These are phyloP conservation scores for Sparassis latifolia DNA, from an alignment of 1,284 basidiomycete genomes.

Conservation along the genomic window DNA sequence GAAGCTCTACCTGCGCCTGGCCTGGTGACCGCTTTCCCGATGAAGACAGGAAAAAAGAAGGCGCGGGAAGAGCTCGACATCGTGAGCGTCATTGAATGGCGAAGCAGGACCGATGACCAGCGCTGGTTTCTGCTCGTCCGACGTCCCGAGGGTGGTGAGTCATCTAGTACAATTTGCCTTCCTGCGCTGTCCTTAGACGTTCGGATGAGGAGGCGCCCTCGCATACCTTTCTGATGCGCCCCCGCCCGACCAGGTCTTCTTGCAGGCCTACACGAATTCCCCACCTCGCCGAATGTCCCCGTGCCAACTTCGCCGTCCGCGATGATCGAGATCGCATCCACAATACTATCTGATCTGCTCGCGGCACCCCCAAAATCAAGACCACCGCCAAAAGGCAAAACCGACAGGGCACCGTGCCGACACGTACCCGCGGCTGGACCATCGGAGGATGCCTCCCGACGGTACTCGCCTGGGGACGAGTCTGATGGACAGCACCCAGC, in stretches of 20 bases:
- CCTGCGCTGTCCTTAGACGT: neutral
- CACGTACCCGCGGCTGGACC: neutral
- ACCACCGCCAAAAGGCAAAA: conserved; percentile 4
- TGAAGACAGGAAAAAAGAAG: conserved; percentile 83
- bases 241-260: conserved; percentile 59
- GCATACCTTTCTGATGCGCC: too few relatives aligned
- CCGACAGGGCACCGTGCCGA: conserved; percentile 1
- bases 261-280: conserved; percentile 84
- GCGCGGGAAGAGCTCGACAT: conserved; percentile 80
- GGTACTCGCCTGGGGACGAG: neutral
- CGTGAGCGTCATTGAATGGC: conserved; percentile 84
- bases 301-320: conserved; percentile 26
- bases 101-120: conserved; percentile 24
- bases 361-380: conserved; percentile 1
- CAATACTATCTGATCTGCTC: conserved; percentile 39
- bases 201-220: too few relatives aligned
- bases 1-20: conserved; percentile 46
- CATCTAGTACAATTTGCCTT: neutral
- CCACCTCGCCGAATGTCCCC: conserved; percentile 47
- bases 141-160: conserved; percentile 76
- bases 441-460: too few relatives aligned
- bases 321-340: conserved; percentile 30
- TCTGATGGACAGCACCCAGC: neutral
- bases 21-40: conserved; percentile 73
- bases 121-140: conserved; percentile 72